Conservation (phyloP, 768 basidiomycete genomes). For the Xanthoconium stramineum region DNA sequence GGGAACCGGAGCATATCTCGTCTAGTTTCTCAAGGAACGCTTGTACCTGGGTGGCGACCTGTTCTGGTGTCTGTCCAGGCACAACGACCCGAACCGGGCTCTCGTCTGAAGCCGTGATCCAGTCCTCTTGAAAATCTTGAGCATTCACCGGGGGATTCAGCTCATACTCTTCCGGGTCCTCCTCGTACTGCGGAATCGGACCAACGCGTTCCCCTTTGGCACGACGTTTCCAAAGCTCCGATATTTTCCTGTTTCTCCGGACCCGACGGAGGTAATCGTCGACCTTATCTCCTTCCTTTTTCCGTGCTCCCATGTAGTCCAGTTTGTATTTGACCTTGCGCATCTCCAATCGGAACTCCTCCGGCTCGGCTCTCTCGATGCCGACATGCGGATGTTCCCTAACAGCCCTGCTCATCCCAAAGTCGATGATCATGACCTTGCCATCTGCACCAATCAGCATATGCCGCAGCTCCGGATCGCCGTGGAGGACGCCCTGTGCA, state of each 20-base stretch:
- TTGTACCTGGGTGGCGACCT: conserved; percentile 22
- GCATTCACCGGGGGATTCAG: conserved; percentile 31
- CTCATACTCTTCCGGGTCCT: conserved; percentile 32
- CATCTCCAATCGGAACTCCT: conserved; percentile 49
- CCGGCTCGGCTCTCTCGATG: conserved; percentile 36
- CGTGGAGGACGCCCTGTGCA: conserved; percentile 45
- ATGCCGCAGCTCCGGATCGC: conserved; percentile 46
- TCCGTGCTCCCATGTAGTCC: conserved; percentile 39
- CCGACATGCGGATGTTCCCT: conserved; percentile 31
- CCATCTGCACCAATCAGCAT: conserved; percentile 56
- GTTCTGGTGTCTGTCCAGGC: conserved; percentile 32
- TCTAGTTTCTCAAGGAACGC: conserved; percentile 19
- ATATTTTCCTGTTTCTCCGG: conserved; percentile 27
- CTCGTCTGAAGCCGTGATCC: conserved; percentile 35
- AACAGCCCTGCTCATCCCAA: conserved; percentile 39
- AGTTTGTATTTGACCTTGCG: conserved; percentile 54
- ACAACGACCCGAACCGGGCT: conserved; percentile 35
- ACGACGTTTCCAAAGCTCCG: conserved; percentile 28
- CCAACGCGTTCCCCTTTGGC: conserved; percentile 27
- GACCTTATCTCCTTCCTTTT: conserved; percentile 34
- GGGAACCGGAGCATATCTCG: conserved; percentile 8
- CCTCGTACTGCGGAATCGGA: conserved; percentile 29
- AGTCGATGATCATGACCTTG: conserved; percentile 53
- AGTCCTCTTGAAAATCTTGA: conserved; percentile 33
- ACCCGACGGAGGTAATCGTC: conserved; percentile 28